phyloP scores from a whole-genome alignment of 1,139 yeast genomes.

The Magnusiomyces tetraspermus region DNA sequence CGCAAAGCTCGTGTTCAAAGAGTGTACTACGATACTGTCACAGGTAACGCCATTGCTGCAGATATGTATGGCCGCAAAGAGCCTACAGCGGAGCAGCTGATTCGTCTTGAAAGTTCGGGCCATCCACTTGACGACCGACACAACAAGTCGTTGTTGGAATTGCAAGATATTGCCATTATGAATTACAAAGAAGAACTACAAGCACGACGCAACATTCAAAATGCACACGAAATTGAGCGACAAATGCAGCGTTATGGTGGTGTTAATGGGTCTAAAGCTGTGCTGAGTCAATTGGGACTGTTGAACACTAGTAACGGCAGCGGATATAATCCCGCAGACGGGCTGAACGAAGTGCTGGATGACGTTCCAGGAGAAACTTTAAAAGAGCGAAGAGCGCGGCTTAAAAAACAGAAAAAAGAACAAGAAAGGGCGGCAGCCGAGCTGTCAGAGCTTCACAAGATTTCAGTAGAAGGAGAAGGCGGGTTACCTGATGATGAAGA shows the following conservation, averaged over 20 bases:
- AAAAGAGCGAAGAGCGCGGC: conserved; percentile 26
- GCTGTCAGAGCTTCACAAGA: conserved; percentile 8
- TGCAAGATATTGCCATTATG: conserved; percentile 28
- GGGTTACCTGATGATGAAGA: conserved; percentile 5
- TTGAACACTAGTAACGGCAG: conserved; percentile 8
- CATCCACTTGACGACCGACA: conserved; percentile 30
- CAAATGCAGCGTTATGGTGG: conserved; percentile 12
- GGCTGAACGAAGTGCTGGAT: conserved; percentile 1
- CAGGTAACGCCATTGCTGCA: conserved; percentile 16
- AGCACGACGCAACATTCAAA: conserved; percentile 19
- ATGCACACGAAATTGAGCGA: conserved; percentile 15
- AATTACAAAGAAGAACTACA: conserved; percentile 27
- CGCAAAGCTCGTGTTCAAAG: conserved; percentile 23
- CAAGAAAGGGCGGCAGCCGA: conserved; percentile 26
- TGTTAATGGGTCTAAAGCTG: conserved; percentile 11
- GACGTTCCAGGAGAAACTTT: conserved; percentile 23
- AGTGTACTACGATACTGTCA: conserved; percentile 22
- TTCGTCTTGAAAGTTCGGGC: conserved; percentile 13
- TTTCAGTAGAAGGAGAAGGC: conserved; percentile 20
- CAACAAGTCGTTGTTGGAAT: conserved; percentile 27
- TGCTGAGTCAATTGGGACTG: conserved; percentile 9
- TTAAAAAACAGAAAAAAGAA: conserved; percentile 22
- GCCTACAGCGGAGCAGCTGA: conserved; percentile 15
- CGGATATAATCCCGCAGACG: background rate
- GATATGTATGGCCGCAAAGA: conserved; percentile 12